Conservation (phyloP, 2,329 filamentous ascomycete species). For the Botryosphaeria agaves region DNA sequence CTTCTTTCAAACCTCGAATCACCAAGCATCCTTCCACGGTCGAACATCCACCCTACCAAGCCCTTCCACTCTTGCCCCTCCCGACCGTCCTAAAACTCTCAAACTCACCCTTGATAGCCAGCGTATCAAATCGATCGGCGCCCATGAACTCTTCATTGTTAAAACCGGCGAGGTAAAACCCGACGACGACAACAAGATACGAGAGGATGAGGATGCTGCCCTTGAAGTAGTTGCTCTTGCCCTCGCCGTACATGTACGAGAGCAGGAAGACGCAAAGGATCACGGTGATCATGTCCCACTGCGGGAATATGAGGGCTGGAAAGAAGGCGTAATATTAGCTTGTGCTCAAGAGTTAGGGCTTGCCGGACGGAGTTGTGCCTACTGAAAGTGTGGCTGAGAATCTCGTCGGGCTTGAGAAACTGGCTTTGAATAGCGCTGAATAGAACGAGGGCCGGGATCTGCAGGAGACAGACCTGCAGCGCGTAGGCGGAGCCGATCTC, state of each 20-base stretch:
- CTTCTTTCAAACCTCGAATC: too few relatives aligned
- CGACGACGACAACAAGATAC: slow-evolving; percentile 80
- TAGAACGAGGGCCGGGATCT: slow-evolving; percentile 81
- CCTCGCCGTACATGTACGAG: slow-evolving; percentile 95
- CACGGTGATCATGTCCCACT: slow-evolving; percentile 98
- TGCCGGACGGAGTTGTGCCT: slow-evolving; percentile 10
- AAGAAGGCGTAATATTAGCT: slow-evolving; percentile 5
- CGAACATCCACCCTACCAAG: too few relatives aligned
- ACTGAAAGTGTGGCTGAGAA: slow-evolving; percentile 51
- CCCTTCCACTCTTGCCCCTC: slow-evolving; percentile 16
- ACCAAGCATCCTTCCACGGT: too few relatives aligned
- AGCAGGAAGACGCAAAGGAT: slow-evolving; percentile 92
- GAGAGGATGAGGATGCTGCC: slow-evolving; percentile 86
- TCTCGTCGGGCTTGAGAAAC: slow-evolving; percentile 35
- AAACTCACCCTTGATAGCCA: slow-evolving; percentile 14
- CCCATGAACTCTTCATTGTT: slow-evolving; percentile 33
- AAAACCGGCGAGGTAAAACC: slow-evolving; percentile 73
- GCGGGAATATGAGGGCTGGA: slow-evolving; percentile 71
- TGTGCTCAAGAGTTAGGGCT: neutral
- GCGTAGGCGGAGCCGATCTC: slow-evolving; percentile 97
- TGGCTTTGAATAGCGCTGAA: slow-evolving; percentile 64
- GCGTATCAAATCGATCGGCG: slow-evolving; percentile 27
- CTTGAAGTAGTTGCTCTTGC: slow-evolving; percentile 99
- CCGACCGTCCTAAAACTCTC: slow-evolving; percentile 26
- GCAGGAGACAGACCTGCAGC: slow-evolving; percentile 83